Evolutionary conservation across 2,329 filamentous ascomycete genomes (phyloP).

Genomic region (Chrysosporium queenslandicum): DNA sequence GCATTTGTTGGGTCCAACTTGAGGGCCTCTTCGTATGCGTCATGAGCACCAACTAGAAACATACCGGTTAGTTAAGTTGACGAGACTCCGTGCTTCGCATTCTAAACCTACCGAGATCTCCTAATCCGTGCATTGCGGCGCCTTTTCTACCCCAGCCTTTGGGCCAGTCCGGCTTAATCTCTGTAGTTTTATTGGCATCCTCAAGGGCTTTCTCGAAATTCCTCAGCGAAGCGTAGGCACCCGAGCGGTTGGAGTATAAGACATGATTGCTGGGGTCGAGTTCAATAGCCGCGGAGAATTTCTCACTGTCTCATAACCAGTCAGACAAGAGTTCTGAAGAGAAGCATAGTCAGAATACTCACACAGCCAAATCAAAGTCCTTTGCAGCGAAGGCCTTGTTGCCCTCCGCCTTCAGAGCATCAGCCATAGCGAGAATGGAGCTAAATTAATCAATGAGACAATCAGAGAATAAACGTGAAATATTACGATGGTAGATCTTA

Average conservation of each 20-base stretch:
- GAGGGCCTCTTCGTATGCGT: slow-evolving; percentile 89
- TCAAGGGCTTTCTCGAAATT: slow-evolving; percentile 75
- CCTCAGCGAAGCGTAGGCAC: slow-evolving; percentile 73
- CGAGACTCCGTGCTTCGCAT: too few relatives aligned
- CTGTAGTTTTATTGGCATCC: slow-evolving; percentile 86
- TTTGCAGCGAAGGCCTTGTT: slow-evolving; percentile 98
- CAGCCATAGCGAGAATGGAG: slow-evolving; percentile 46
- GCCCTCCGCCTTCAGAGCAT: slow-evolving; percentile 89
- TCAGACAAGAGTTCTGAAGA: background rate
- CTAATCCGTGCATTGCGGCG: slow-evolving; percentile 75
- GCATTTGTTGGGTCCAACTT: slow-evolving; percentile 88
- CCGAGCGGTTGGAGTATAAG: slow-evolving; percentile 94
- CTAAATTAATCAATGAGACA: background rate
- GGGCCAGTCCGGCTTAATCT: slow-evolving; percentile 95
- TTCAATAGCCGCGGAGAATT: slow-evolving; percentile 88
- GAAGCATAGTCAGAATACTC: slow-evolving; percentile 38
- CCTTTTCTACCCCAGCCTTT: slow-evolving; percentile 95
- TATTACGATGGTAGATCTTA: background rate
- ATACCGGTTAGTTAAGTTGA: background rate
- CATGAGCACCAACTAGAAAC: slow-evolving; percentile 60
- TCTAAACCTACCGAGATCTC: slow-evolving; percentile 57
- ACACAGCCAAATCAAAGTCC: slow-evolving; percentile 94
- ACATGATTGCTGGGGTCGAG: slow-evolving; percentile 87
- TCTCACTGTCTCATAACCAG: slow-evolving; percentile 52
- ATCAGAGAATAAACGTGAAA: background rate